Conservation (phyloP, 164 flowering plant species). For the Warburgia ugandensis region DNA sequence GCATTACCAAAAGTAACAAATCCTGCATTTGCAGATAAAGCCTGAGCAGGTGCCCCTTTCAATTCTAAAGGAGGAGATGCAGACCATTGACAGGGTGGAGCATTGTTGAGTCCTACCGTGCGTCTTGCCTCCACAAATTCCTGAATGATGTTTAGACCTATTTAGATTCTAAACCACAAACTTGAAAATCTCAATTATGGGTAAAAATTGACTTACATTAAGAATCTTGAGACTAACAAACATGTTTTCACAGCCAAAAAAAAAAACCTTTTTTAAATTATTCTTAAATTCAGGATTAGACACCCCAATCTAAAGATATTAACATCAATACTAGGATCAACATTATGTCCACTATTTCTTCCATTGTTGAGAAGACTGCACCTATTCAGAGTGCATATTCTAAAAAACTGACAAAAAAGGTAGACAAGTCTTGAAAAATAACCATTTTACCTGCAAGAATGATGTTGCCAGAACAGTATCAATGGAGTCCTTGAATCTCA, state of each 20-base stretch:
- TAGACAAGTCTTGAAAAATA: too few relatives aligned
- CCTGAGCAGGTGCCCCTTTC: slow-evolving; percentile 52
- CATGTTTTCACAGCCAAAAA: too few relatives aligned
- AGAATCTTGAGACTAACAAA: too few relatives aligned
- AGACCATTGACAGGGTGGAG: slow-evolving; percentile 91
- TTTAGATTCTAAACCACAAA: too few relatives aligned
- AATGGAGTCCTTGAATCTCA: slow-evolving; percentile 85
- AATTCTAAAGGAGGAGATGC: slow-evolving; percentile 72
- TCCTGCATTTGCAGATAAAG: slow-evolving; percentile 86
- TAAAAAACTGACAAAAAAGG: too few relatives aligned
- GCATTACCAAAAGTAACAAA: slow-evolving; percentile 83
- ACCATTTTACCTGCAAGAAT: slow-evolving; percentile 68
- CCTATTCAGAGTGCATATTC: too few relatives aligned
- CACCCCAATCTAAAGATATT: neutral
- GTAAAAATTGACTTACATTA: too few relatives aligned
- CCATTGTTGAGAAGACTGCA: too few relatives aligned
- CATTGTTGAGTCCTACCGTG: slow-evolving; percentile 68
- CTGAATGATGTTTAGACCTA: slow-evolving; percentile 39
- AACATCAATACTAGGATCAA: neutral
- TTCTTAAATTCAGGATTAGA: too few relatives aligned
- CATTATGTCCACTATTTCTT: too few relatives aligned
- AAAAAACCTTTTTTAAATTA: too few relatives aligned
- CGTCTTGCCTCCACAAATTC: slow-evolving; percentile 96
- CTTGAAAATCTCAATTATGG: too few relatives aligned
- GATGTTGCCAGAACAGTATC: slow-evolving; percentile 89